Evolutionary conservation across 106 monocot species (phyloP).

Genomic region (Amphibolis antarctica): DNA sequence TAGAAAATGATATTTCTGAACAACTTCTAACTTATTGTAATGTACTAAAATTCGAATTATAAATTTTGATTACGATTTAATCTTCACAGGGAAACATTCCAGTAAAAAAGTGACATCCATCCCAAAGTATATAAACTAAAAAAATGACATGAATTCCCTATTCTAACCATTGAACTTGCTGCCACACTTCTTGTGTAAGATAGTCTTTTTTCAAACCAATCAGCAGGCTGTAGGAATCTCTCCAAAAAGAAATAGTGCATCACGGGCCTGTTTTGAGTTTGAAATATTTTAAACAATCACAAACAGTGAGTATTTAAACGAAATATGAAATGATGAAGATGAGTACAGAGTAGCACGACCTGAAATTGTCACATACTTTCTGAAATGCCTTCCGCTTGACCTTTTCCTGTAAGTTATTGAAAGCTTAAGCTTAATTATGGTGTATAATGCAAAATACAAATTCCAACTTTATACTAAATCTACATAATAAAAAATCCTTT

Average conservation of each 20-base stretch:
- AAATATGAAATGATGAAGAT: background rate
- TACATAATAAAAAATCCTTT: background rate
- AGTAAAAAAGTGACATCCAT: background rate
- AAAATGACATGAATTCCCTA: background rate
- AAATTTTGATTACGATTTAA: too few relatives aligned
- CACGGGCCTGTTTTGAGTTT: conserved; percentile 62
- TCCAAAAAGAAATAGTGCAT: conserved; percentile 97
- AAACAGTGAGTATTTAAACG: background rate
- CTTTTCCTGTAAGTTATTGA: conserved; percentile 42
- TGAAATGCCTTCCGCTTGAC: conserved; percentile 84
- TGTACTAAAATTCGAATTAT: too few relatives aligned
- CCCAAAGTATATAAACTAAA: background rate
- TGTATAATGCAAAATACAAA: background rate
- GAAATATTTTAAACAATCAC: background rate
- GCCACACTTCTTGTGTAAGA: conserved; percentile 94
- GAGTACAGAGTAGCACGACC: conserved; percentile 22
- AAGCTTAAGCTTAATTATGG: background rate
- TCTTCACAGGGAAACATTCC: too few relatives aligned
- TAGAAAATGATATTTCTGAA: too few relatives aligned
- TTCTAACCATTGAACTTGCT: conserved; percentile 31
- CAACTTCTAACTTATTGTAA: too few relatives aligned
- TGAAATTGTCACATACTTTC: conserved; percentile 78
- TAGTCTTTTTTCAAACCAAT: conserved; percentile 82
- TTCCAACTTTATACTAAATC: background rate
- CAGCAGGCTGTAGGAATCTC: conserved; percentile 74